phyloP scores from a whole-genome alignment of 177 flowering plant genomes.

The Vitis hybrid region DNA sequence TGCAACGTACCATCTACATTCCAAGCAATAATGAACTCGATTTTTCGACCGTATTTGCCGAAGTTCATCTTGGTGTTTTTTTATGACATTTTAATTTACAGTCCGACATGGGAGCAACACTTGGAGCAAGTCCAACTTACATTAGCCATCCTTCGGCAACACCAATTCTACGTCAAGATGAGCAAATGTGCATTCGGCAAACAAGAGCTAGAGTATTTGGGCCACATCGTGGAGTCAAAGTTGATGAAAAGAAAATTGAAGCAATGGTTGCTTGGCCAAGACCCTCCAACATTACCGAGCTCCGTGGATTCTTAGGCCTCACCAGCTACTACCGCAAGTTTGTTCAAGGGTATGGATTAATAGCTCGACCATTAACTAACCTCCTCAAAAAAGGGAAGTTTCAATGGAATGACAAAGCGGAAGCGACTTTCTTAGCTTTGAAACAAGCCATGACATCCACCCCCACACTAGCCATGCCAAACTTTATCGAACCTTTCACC shows the following conservation, averaged over 20 bases:
- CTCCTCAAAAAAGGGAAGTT: not conserved
- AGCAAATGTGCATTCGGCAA: not conserved
- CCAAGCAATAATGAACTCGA: too few species aligned
- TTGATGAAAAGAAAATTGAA: not conserved
- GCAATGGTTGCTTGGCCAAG: too few species aligned
- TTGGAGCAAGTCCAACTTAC: not conserved
- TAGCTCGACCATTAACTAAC: not conserved
- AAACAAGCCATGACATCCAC: slow-evolving; percentile 4
- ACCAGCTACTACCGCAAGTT: slow-evolving; percentile 9
- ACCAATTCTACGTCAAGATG: not conserved
- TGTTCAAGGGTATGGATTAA: not conserved
- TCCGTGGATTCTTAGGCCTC: not conserved
- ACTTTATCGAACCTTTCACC: too few species aligned
- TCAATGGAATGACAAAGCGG: not conserved
- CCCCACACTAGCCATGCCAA: too few species aligned
- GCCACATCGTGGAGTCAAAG: not conserved
- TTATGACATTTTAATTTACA: not conserved
- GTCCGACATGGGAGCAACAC: not conserved
- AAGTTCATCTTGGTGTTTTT: too few species aligned
- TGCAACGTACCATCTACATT: too few species aligned
- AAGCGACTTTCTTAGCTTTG: not conserved
- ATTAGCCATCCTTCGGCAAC: not conserved
- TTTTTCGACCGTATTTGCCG: too few species aligned
- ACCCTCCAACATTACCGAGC: too few species aligned
- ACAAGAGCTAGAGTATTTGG: not conserved